phyloP scores from a whole-genome alignment of 1,284 basidiomycete genomes.

The Irpex rosettiformis region DNA sequence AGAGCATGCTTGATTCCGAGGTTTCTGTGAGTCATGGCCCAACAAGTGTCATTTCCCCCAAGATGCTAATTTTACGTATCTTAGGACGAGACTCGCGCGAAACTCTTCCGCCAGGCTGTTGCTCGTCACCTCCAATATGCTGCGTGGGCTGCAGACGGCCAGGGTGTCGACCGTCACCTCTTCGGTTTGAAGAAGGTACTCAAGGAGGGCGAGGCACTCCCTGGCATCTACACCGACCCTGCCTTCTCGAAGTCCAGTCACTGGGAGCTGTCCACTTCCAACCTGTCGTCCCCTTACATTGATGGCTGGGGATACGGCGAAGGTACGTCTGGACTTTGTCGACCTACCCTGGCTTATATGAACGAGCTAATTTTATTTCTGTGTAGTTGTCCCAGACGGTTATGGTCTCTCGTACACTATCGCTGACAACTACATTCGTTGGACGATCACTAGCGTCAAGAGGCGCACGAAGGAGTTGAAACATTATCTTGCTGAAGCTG shows the following conservation, averaged over 20 bases:
- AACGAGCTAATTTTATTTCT: neutral
- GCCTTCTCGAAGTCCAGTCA: conserved; percentile 72
- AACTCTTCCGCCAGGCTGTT: conserved; percentile 77
- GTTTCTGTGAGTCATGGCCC: conserved; percentile 40
- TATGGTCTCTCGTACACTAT: conserved; percentile 95
- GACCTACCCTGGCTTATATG: neutral
- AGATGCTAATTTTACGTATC: neutral
- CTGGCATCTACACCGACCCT: conserved; percentile 78
- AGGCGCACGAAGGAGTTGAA: conserved; percentile 60
- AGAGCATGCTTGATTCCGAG: conserved; percentile 77
- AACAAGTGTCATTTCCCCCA: neutral
- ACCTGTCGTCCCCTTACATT: conserved; percentile 80
- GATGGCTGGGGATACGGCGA: conserved; percentile 98
- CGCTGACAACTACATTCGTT: conserved; percentile 83
- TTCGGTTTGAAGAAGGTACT: conserved; percentile 91
- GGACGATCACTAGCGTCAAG: conserved; percentile 89
- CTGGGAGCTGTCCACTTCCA: conserved; percentile 93
- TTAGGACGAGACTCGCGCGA: conserved; percentile 48
- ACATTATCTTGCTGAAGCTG: conserved; percentile 76
- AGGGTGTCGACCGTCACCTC: conserved; percentile 94
- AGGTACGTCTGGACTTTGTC: conserved; percentile 46
- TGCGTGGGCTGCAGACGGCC: conserved; percentile 88
- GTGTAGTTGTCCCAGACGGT: conserved; percentile 82
- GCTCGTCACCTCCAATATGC: conserved; percentile 86
- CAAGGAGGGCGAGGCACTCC: conserved; percentile 71